Evolutionary conservation across 2,329 filamentous ascomycete species (phyloP), one percentile per base, ranked within the genome.

Genomic region (Fusarium verrucosum): DNA sequence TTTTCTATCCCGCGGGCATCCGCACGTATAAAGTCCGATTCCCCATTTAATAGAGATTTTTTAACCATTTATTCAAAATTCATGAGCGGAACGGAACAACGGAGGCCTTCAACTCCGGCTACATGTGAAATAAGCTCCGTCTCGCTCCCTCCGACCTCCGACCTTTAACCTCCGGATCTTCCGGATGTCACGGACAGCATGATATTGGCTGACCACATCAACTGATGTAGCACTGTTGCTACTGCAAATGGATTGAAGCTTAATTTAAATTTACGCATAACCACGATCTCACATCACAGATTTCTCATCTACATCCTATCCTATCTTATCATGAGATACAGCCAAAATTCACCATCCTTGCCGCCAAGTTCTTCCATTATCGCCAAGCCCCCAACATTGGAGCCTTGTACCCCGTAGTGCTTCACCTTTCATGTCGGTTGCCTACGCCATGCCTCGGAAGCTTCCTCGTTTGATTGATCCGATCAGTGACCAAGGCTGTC

Each of bases 41-140:
- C 10, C 17, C 14, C 20, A 16, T 4, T 46, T 13, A 11, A 33
- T 30, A 32, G 32, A 16, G 10, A 26, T 32, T 41, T 30, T n/a
- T n/a, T n/a, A n/a, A n/a, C n/a, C n/a, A n/a, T n/a, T n/a, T n/a
- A n/a, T n/a, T n/a, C n/a, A n/a, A n/a, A 14, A 32, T 35, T 30
- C 28, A 36, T 32, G 19, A 33, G 30, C 61, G 51, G 57, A 51
- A 35, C 61, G 51, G 57, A 51, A 35, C 49, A 10, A 43, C 57
- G 61, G 65, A 50, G 38, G 38, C 40, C 40, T 41, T 22, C 44
- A 25, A 54, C 36, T 28, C 56, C 51, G 47, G 43, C 38, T 26
- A 22, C 17, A 19, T 23, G 35, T 43, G 14, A 47, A 30, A 26
- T 38, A 38, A 19, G 37, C n/a, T 22, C 44, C 54, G 50, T 41